These are phyloP conservation scores for Retiboletus flavoniger DNA, from an alignment of 1,284 basidiomycete genomes.

Conservation along the genomic window DNA sequence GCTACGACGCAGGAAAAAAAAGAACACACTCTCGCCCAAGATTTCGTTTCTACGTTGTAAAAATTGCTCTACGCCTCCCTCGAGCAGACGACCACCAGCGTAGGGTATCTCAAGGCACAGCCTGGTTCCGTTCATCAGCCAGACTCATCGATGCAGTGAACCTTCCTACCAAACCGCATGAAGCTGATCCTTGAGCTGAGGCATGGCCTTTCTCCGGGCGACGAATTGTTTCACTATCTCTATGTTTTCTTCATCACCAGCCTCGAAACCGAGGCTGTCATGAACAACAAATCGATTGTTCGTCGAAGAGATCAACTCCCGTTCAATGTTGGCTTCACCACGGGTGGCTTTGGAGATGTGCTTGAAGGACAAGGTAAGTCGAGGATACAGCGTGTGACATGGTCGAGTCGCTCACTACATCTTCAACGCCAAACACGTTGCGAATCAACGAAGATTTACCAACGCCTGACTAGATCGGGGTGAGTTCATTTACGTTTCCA, in stretches of 20 bases:
- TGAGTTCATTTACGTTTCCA: not conserved
- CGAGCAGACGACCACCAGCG: constrained; percentile 15
- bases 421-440: constrained; percentile 13
- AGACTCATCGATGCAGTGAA: not conserved
- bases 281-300: constrained; percentile 20
- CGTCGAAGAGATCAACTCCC: constrained; percentile 5
- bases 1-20: not conserved
- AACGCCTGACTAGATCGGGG: constrained; percentile 13
- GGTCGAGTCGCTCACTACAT: constrained; percentile 9
- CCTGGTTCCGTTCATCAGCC: constrained; percentile 3
- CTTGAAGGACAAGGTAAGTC: constrained; percentile 1
- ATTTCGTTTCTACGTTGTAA: constrained; percentile 8
- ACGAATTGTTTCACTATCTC: constrained; percentile 9
- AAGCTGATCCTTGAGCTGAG: constrained; percentile 9
- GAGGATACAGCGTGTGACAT: not conserved
- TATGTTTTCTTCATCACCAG: constrained; percentile 12
- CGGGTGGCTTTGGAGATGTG: not conserved
- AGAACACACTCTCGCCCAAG: constrained; percentile 11
- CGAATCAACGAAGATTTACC: constrained; percentile 19
- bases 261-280: constrained; percentile 23
- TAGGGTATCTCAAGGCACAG: constrained; percentile 16
- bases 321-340: constrained; percentile 10
- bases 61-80: constrained; percentile 15
- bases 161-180: constrained; percentile 18
- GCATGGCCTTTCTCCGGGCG: not conserved